Conservation (phyloP, 345 rosid genomes). For the Chamaenerion angustifolium region DNA sequence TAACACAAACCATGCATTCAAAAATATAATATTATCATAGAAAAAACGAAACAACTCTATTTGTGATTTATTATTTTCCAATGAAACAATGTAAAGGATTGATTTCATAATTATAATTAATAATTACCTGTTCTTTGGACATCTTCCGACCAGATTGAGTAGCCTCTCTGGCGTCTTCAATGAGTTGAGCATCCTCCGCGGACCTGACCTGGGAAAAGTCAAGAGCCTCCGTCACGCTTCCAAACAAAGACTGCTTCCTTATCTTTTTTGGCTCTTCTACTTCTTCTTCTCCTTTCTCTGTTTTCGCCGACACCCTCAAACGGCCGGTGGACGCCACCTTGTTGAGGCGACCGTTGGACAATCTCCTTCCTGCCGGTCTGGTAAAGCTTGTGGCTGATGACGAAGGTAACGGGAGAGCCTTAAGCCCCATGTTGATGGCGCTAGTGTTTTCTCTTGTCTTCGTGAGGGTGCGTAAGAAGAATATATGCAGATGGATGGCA, state of each 20-base stretch:
- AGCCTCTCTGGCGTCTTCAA: conserved; percentile 55
- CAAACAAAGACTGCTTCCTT: conserved; percentile 47
- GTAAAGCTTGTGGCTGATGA: conserved; percentile 11
- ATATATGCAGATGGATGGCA: too few species aligned
- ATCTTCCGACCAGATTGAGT: conserved; percentile 58
- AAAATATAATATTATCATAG: too few species aligned
- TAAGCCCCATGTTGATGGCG: conserved; percentile 19
- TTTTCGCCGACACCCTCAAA: conserved; percentile 20
- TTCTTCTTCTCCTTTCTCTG: conserved; percentile 18
- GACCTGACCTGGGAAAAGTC: conserved; percentile 80
- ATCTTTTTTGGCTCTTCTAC: conserved; percentile 21
- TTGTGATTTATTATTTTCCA: too few species aligned
- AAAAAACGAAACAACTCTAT: too few species aligned
- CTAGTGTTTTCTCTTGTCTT: not conserved
- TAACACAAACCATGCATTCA: too few species aligned
- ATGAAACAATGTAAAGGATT: too few species aligned
- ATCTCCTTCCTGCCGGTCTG: not conserved
- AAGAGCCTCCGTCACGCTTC: conserved; percentile 57
- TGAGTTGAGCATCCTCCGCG: conserved; percentile 61
- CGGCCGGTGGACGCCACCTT: not conserved
- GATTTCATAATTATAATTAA: too few species aligned
- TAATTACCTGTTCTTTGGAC: conserved; percentile 68
- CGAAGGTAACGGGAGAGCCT: conserved; percentile 25
- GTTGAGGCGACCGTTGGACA: conserved; percentile 1
- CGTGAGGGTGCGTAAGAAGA: not conserved